phyloP scores from a whole-genome alignment of 2,329 filamentous ascomycete genomes.

The Phialophora macrospora region DNA sequence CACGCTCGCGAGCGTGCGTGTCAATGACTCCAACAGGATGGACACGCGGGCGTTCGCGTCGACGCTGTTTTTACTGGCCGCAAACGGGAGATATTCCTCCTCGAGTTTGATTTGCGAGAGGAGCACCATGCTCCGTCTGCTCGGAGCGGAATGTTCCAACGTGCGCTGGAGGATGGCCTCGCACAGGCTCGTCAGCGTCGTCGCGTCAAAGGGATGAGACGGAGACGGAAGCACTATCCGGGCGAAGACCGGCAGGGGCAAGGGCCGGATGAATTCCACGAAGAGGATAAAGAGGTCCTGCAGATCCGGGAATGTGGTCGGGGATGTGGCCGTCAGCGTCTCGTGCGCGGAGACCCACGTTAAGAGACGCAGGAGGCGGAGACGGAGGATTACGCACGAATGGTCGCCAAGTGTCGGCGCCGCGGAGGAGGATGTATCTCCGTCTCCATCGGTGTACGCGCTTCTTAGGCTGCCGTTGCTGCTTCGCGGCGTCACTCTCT shows the following conservation, averaged over 20 bases:
- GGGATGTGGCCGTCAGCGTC: slow-evolving; percentile 36
- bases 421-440: slow-evolving; percentile 7
- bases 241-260: slow-evolving; percentile 53
- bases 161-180: slow-evolving; percentile 59
- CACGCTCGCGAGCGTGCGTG: slow-evolving; percentile 58
- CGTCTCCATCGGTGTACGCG: slow-evolving; percentile 28
- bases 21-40: slow-evolving; percentile 68
- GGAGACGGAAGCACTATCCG: slow-evolving; percentile 49
- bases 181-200: slow-evolving; percentile 56
- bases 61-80: slow-evolving; percentile 64
- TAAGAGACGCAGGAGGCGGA: slow-evolving; percentile 53
- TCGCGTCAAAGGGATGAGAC: slow-evolving; percentile 28
- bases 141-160: slow-evolving; percentile 50
- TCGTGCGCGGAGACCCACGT: slow-evolving; percentile 46
- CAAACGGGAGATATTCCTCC: slow-evolving; percentile 67
- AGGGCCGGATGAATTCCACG: slow-evolving; percentile 53
- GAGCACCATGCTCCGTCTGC: slow-evolving; percentile 46
- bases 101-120: slow-evolving; percentile 59
- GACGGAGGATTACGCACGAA: slow-evolving; percentile 49
- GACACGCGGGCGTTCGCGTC: slow-evolving; percentile 76
- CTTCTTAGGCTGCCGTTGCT: slow-evolving; percentile 27
- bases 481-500: slow-evolving; percentile 22
- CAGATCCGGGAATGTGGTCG: slow-evolving; percentile 44
- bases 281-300: slow-evolving; percentile 51
- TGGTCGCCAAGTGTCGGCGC: slow-evolving; percentile 45